A percentile compares a stretch with the other conserved stretches of the same genome.
These are phyloP conservation scores for Xylaria flabelliformis DNA, from an alignment of 495 filamentous ascomycete genomes.

Conservation along the genomic window DNA sequence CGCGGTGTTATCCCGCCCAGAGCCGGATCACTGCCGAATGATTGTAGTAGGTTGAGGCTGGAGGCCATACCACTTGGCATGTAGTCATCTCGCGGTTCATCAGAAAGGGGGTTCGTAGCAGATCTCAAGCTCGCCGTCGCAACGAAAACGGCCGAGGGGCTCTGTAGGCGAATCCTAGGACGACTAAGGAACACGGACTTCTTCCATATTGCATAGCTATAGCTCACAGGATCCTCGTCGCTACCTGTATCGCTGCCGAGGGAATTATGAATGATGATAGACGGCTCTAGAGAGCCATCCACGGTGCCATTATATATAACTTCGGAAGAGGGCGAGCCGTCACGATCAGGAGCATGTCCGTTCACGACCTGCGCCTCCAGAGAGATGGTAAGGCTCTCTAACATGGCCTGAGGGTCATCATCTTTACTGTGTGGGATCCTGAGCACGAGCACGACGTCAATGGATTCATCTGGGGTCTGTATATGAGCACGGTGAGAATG, in stretches of 20 bases:
- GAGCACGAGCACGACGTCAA: constrained; percentile 75
- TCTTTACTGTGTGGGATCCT: constrained; percentile 69
- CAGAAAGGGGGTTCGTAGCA: constrained; percentile 55
- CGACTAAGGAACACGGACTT: constrained; percentile 75
- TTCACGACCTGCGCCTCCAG: constrained; percentile 77
- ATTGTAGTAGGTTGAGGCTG: constrained; percentile 81
- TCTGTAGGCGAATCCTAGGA: constrained; percentile 78
- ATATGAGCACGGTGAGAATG: constrained; percentile 66
- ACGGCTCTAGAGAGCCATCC: constrained; percentile 64
- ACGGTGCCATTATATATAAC: constrained; percentile 69
- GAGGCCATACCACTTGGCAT: constrained; percentile 76
- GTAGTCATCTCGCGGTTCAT: constrained; percentile 69
- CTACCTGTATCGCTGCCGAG: constrained; percentile 51
- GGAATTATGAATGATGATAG: constrained; percentile 59
- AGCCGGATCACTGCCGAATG: constrained; percentile 72
- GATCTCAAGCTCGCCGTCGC: constrained; percentile 73
- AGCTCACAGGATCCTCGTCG: constrained; percentile 39
- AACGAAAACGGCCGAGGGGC: constrained; percentile 76
- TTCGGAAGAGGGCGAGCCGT: constrained; percentile 63
- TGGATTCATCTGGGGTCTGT: constrained; percentile 75
- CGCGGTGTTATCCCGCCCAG: constrained; percentile 71
- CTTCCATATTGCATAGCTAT: constrained; percentile 82
- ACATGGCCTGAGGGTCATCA: constrained; percentile 61
- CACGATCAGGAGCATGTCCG: constrained; percentile 52
- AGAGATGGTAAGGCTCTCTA: constrained; percentile 65